These are phyloP conservation scores for Agapanthus africanus DNA, from an alignment of 106 monocot genomes.

Conservation along the genomic window DNA sequence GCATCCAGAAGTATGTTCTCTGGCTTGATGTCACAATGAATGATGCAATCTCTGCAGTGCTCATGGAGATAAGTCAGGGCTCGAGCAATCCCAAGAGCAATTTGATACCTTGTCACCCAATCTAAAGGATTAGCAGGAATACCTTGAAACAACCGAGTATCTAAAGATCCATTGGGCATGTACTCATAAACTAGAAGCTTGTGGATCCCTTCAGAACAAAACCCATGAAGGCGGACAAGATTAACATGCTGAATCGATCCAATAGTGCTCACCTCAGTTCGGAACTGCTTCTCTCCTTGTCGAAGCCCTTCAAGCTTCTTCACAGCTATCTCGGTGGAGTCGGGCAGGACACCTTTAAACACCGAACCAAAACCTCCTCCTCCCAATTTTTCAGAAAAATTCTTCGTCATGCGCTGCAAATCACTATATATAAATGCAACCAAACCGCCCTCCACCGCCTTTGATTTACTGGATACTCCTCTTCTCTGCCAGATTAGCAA, in stretches of 20 bases:
- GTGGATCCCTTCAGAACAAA: slow-evolving; percentile 5
- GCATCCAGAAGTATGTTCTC: slow-evolving; percentile 35
- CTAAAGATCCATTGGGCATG: slow-evolving; percentile 11
- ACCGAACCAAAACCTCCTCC: slow-evolving; percentile 10
- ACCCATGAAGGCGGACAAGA: slow-evolving; percentile 6
- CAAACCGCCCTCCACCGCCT: background rate
- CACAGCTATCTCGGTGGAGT: background rate
- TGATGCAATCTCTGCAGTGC: slow-evolving; percentile 36
- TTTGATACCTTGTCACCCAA: slow-evolving; percentile 25
- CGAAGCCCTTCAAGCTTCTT: slow-evolving; percentile 8
- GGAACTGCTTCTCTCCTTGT: slow-evolving; percentile 13
- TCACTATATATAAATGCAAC: slow-evolving; percentile 2
- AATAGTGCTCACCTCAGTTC: slow-evolving; percentile 10
- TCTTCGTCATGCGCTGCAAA: slow-evolving; percentile 8
- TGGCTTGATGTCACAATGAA: slow-evolving; percentile 42
- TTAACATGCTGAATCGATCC: slow-evolving; percentile 9
- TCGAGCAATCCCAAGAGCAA: slow-evolving; percentile 25
- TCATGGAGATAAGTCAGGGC: slow-evolving; percentile 37
- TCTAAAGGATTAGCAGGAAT: background rate
- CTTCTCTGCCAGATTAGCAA: background rate
- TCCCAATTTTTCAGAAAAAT: slow-evolving; percentile 13
- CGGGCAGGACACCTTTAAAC: slow-evolving; percentile 1
- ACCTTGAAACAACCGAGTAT: slow-evolving; percentile 2
- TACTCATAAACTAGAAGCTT: slow-evolving; percentile 10
- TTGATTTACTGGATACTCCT: background rate